phyloP scores from a whole-genome alignment of 305 asterid species.

The Fraxinus xanthoxyloides region DNA sequence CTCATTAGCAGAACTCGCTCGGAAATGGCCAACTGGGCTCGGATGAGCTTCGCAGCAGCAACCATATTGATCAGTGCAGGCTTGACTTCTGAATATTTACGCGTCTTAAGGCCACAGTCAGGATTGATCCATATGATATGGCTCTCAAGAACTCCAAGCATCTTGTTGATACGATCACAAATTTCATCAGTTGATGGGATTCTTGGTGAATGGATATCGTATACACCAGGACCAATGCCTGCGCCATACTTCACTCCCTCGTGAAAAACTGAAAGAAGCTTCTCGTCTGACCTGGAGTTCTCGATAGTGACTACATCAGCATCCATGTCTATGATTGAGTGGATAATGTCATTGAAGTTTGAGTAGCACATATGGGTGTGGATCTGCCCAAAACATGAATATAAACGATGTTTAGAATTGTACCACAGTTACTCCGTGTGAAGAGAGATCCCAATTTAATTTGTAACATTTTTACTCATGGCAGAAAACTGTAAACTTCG shows the following conservation, averaged over 20 bases:
- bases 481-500: neutral
- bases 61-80: slow-evolving; percentile 58
- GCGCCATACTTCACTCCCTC: slow-evolving; percentile 51
- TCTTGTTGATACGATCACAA: slow-evolving; percentile 37
- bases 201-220: slow-evolving; percentile 64
- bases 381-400: slow-evolving; percentile 30
- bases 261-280: slow-evolving; percentile 52
- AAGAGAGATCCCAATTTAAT: neutral
- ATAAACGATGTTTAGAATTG: neutral
- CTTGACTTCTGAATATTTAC: slow-evolving; percentile 46
- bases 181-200: slow-evolving; percentile 52
- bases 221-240: slow-evolving; percentile 62
- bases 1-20: slow-evolving; percentile 23
- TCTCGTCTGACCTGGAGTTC: slow-evolving; percentile 63
- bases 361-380: slow-evolving; percentile 72
- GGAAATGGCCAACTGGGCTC: slow-evolving; percentile 30
- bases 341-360: slow-evolving; percentile 57
- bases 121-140: slow-evolving; percentile 53
- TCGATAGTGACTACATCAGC: slow-evolving; percentile 61
- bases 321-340: slow-evolving; percentile 55
- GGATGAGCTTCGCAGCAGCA: slow-evolving; percentile 50
- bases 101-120: slow-evolving; percentile 62
- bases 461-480: neutral
- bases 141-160: slow-evolving; percentile 44
- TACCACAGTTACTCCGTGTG: neutral